Evolutionary conservation across 1,139 yeast genomes (phyloP), one percentile per base, ranked within the genome.

Genomic region (Blastobotrys petasosporus): DNA sequence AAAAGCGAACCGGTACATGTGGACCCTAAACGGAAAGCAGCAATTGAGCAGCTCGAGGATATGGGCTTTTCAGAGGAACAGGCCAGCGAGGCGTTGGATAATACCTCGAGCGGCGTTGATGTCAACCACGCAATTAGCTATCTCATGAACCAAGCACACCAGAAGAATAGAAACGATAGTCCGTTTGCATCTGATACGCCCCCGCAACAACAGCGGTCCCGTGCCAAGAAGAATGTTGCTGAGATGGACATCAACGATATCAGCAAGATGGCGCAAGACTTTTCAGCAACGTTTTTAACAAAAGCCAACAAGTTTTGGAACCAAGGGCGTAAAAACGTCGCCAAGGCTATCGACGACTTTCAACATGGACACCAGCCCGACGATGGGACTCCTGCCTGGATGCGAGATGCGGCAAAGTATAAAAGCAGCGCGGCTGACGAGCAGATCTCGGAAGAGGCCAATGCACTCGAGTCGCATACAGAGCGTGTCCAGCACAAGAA

Each of bases 321-420:
- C 48, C 76, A 78, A 52, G 84, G 92, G 1, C 74, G 75, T 49
- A 70, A 79, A 50, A 79, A 81, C 29, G 71, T 85, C 4, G 75
- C 79, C 55, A 79, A 80, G 56, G 85, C 85, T 36, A 68, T 84
- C 37, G 85, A 80, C 47, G 77, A 76, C 56, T 77, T 82, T 53
- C 78, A 78, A 52, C 67, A 63, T 36, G 51, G 56, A 45, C 25
- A 32, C 13, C 11, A 12, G 20, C 28, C 28, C 12, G 62, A 62
- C 41, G 72, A 72, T 46, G 75, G 76, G 12, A 66, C 75, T 50
- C 95, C 95, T 0, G 80, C 83, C 2, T 86, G 95, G 95, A 82
- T 86, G 92, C 73, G 71, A 49, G 74, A 77, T 51, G 81, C 76
- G 57, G 72, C 66, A 39, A 70, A 28, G 35, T 52, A 50, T 39